A percentile compares a stretch with the other conserved stretches of the same genome.
These are phyloP conservation scores for Pichia terricola DNA, from an alignment of 1,139 yeast species.

Conservation along the genomic window DNA sequence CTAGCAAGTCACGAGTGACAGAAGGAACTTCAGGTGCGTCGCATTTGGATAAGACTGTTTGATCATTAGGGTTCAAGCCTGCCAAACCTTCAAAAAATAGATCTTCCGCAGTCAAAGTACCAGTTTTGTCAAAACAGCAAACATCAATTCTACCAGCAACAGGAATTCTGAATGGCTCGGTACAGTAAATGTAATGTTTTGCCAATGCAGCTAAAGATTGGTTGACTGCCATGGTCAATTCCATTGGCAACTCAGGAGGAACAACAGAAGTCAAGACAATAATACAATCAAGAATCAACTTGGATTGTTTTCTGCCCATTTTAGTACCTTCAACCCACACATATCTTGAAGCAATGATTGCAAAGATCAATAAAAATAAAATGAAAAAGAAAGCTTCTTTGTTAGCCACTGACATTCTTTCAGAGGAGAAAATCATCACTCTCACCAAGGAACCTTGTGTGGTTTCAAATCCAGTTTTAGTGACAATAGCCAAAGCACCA, in stretches of 20 bases:
- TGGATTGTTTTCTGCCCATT: constrained; percentile 92
- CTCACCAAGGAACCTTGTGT: constrained; percentile 96
- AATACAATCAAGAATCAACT: constrained; percentile 89
- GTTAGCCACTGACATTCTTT: constrained; percentile 93
- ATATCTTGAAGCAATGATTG: constrained; percentile 94
- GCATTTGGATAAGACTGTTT: constrained; percentile 49
- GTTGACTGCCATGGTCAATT: constrained; percentile 95
- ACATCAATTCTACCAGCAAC: constrained; percentile 97
- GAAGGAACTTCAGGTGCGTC: constrained; percentile 44
- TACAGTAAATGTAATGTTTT: constrained; percentile 86
- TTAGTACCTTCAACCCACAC: constrained; percentile 97
- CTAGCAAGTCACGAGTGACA: constrained; percentile 66
- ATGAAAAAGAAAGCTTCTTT: constrained; percentile 90
- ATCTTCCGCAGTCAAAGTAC: constrained; percentile 96
- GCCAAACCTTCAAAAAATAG: constrained; percentile 94
- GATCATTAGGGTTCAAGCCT: constrained; percentile 52
- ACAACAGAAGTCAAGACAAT: constrained; percentile 94
- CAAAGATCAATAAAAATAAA: constrained; percentile 78
- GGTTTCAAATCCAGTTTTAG: constrained; percentile 95
- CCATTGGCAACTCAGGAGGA: constrained; percentile 99
- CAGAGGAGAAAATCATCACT: constrained; percentile 95
- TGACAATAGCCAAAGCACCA: constrained; percentile 87
- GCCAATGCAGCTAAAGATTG: constrained; percentile 79
- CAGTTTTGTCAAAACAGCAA: constrained; percentile 97
- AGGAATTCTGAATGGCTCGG: constrained; percentile 97